Base-by-base conservation (phyloP, 1,139 yeast genomes). In the Wickerhamomyces sp. region DNA sequence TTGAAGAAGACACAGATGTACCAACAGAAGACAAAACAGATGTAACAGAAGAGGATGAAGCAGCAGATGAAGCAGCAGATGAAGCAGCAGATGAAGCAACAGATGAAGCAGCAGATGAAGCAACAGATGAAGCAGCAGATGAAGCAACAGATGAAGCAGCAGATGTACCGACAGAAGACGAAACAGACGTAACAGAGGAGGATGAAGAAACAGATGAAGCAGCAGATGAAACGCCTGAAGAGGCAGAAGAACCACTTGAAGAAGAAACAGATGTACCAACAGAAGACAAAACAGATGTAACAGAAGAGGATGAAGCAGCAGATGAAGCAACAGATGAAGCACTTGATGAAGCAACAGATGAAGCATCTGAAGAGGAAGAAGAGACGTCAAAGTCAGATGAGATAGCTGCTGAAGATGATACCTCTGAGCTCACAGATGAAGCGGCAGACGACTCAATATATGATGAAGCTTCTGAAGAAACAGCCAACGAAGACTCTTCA, bases 21-120 rank as follows among this genome's bases (percentile, higher is more conserved):
- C 10, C 6, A 3, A 21, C 24, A 21, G 18, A 19, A 19, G 30
- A 29, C 13, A 5, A 10, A 18, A 28, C 14, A 14, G 7, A 27
- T 15, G 5, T 6, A 18, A 28, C 14, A 14, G 7, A 27, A 9
- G 38, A 16, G 8, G 34, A 24, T 17, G 22, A 13, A 4, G 28
- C 14, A 9, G 25, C 34, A 26, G 33, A 38, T 16, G 30, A 14
- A 6, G 30, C 14, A 6, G 16, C 9, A 28, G 19, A 28, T n/a
- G 19, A 28, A 25, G 28, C 19, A 15, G 6, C 17, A 6, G 30
- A 28, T 5, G 19, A 8, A 8, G 36, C 17, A 3, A 31, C 15
- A n/a, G 19, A 7, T 13, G 18, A 19, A 5, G 33, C 19, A 7
- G 29, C 26, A n/a, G 37, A 18, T 16, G 37, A 35, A 14, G 37